These are phyloP conservation scores for Neoboletus subvelutipes DNA, from an alignment of 768 basidiomycete species.

Conservation along the genomic window DNA sequence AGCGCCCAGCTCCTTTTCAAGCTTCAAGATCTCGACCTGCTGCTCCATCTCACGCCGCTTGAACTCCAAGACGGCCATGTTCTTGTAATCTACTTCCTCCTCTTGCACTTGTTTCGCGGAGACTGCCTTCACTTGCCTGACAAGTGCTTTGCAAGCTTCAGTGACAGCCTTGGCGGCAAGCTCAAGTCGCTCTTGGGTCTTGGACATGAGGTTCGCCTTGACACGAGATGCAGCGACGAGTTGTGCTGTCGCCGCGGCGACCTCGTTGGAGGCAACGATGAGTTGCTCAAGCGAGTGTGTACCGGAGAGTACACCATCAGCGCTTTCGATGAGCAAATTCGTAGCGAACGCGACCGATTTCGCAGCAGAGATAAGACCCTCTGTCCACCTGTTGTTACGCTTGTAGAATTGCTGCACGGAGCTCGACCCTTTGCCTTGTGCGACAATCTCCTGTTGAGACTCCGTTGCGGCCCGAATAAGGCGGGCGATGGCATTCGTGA, in stretches of 20 bases:
- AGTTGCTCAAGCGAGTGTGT: slow-evolving; percentile 98
- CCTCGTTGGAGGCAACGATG: slow-evolving; percentile 99
- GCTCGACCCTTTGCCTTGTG: slow-evolving; percentile 90
- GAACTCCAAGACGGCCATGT: slow-evolving; percentile 93
- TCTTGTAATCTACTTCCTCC: slow-evolving; percentile 82
- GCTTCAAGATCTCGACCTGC: slow-evolving; percentile 94
- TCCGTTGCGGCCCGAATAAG: slow-evolving; percentile 97
- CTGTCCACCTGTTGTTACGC: slow-evolving; percentile 99
- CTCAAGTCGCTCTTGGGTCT: slow-evolving; percentile 96
- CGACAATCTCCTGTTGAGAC: slow-evolving; percentile 97
- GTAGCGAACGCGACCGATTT: slow-evolving; percentile 98
- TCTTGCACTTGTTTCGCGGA: slow-evolving; percentile 78
- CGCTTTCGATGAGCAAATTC: slow-evolving; percentile 91
- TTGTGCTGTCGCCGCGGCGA: slow-evolving; percentile 95
- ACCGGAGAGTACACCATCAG: slow-evolving; percentile 95
- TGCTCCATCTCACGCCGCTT: slow-evolving; percentile 99
- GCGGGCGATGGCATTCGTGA: slow-evolving; percentile 91
- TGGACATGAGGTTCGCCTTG: slow-evolving; percentile 97
- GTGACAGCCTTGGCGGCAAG: slow-evolving; percentile 96
- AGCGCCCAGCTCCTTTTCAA: slow-evolving; percentile 93
- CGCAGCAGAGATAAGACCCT: slow-evolving; percentile 96
- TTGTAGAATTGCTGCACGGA: slow-evolving; percentile 98
- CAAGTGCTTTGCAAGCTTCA: slow-evolving; percentile 94
- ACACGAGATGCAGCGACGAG: slow-evolving; percentile 98
- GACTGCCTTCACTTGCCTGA: slow-evolving; percentile 94